phyloP scores from a whole-genome alignment of 306 rosid genomes.

The Malus fusca region DNA sequence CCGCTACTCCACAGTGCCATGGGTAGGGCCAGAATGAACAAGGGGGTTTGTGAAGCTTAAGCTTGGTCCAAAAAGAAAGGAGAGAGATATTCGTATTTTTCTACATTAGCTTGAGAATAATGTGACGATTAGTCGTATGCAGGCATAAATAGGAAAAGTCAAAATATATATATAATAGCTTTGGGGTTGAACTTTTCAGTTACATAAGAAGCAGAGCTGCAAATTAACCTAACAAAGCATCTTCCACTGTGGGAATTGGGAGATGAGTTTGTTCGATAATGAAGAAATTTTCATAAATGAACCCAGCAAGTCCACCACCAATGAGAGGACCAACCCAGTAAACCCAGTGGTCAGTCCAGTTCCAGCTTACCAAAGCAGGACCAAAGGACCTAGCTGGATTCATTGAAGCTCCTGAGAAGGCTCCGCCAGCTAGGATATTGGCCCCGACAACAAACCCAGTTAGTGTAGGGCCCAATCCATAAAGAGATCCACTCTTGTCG shows the following conservation, averaged over 20 bases:
- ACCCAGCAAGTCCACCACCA: constrained; percentile 85
- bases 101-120: too few species aligned
- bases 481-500: constrained; percentile 61
- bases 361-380: constrained; percentile 68
- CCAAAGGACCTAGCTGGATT: constrained; percentile 92
- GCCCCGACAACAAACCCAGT: constrained; percentile 83
- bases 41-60: not conserved
- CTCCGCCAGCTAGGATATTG: constrained; percentile 77
- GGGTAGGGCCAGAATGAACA: not conserved
- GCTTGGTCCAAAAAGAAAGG: not conserved
- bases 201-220: too few species aligned
- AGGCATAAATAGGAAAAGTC: too few species aligned
- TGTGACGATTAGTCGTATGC: too few species aligned
- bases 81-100: too few species aligned
- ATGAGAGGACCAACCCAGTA: constrained; percentile 95
- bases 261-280: constrained; percentile 37
- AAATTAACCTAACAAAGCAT: not conserved
- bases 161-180: too few species aligned
- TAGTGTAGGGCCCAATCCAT: constrained; percentile 63
- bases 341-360: constrained; percentile 90
- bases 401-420: constrained; percentile 76
- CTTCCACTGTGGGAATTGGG: constrained; percentile 35
- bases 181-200: too few species aligned
- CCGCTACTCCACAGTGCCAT: not conserved
- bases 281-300: constrained; percentile 64